These are phyloP conservation scores for Friedmanniomyces endolithicus DNA, from an alignment of 495 filamentous ascomycete species.

Conservation along the genomic window DNA sequence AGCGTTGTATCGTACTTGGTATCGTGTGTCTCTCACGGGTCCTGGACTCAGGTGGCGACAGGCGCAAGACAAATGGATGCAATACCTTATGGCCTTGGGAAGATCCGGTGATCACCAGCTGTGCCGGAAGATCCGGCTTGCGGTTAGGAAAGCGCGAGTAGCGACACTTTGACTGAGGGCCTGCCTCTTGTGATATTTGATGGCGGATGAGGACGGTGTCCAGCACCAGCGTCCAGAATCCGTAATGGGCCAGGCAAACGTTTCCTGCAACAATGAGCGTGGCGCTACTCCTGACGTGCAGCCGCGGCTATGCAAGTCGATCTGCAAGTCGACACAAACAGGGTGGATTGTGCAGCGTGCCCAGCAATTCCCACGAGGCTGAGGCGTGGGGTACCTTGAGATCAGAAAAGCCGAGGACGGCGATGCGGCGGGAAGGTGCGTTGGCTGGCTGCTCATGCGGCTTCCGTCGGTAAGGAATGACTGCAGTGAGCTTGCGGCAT, in stretches of 20 bases:
- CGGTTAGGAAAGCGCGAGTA: not conserved
- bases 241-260: not conserved
- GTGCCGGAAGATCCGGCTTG: not conserved
- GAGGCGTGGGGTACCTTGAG: conserved; percentile 12
- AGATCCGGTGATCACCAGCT: not conserved
- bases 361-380: conserved; percentile 3
- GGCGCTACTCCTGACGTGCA: not conserved
- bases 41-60: not conserved
- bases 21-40: not conserved
- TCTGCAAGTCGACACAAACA: not conserved
- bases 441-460: not conserved
- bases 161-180: not conserved
- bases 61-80: not conserved
- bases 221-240: not conserved
- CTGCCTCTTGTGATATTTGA: not conserved
- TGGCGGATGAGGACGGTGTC: not conserved
- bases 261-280: not conserved
- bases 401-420: not conserved
- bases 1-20: too few species aligned
- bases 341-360: not conserved
- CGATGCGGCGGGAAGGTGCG: not conserved
- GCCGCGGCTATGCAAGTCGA: not conserved
- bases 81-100: not conserved
- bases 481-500: not conserved
- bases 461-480: not conserved